Evolutionary conservation across 371 early-diverging fungal species (phyloP).

Genomic region (Umbelopsis sp.): DNA sequence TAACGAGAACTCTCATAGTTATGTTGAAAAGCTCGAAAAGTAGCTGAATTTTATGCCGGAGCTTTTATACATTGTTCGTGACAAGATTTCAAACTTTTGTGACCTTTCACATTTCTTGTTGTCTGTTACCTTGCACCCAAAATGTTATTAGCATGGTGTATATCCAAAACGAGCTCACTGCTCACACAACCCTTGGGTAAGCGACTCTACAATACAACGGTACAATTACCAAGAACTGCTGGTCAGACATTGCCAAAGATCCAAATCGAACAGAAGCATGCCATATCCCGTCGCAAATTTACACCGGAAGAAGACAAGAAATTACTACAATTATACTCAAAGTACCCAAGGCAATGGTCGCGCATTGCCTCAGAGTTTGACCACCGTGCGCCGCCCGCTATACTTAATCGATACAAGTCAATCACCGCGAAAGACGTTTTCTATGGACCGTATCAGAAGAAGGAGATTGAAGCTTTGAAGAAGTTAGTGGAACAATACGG

Average conservation of each 20-base stretch:
- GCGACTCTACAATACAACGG: not conserved
- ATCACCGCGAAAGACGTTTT: slow-evolving; percentile 6
- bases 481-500: slow-evolving; percentile 24
- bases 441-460: slow-evolving; percentile 37
- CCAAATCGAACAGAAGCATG: slow-evolving; percentile 14
- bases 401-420: slow-evolving; percentile 27
- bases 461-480: slow-evolving; percentile 28
- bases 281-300: slow-evolving; percentile 25
- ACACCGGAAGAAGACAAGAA: slow-evolving; percentile 33
- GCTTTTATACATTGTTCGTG: no score
- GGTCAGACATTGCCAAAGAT: not conserved
- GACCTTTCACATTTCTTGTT: no score
- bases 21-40: not conserved
- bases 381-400: slow-evolving; percentile 24
- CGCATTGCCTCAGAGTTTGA: slow-evolving; percentile 24
- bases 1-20: slow-evolving; percentile 65
- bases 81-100: not conserved
- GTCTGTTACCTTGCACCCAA: not conserved
- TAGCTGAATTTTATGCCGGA: not conserved
- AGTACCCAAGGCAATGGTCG: slow-evolving; percentile 26
- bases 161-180: not conserved
- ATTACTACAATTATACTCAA: slow-evolving; percentile 20
- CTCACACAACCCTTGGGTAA: not conserved
- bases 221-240: not conserved
- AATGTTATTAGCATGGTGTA: slow-evolving; percentile 12